Evolutionary conservation across 2,329 filamentous ascomycete species (phyloP).

Genomic region (Ustilaginoidea virens): DNA sequence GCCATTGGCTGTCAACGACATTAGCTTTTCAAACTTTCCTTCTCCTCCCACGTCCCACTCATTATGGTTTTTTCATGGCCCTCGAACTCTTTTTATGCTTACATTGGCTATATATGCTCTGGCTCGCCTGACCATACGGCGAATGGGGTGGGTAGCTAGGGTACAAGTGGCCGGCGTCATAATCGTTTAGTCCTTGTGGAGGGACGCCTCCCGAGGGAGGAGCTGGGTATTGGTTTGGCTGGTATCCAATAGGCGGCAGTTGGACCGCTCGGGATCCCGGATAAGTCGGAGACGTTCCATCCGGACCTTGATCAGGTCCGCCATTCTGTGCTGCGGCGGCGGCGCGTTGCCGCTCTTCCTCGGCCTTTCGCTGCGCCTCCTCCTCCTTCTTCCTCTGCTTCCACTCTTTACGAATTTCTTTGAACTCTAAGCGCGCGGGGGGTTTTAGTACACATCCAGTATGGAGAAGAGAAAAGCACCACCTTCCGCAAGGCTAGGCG

Average conservation of each 20-base stretch:
- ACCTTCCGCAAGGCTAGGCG: no score
- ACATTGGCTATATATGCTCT: constrained; percentile 47
- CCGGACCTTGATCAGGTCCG: constrained; percentile 26
- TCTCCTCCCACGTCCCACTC: no score
- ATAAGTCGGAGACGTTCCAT: constrained; percentile 34
- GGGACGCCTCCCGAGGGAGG: constrained; percentile 37
- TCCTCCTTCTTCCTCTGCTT: constrained; percentile 99
- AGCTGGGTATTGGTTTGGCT: constrained; percentile 50
- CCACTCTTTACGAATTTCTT: constrained; percentile 98
- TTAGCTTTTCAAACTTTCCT: no score
- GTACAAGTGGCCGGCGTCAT: constrained; percentile 38
- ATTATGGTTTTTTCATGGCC: neutral
- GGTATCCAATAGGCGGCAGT: constrained; percentile 62
- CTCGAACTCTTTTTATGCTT: no score
- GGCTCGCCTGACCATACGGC: constrained; percentile 39
- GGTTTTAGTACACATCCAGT: no score
- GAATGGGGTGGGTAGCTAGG: constrained; percentile 42
- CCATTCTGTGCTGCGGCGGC: constrained; percentile 26
- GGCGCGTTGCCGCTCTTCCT: constrained; percentile 64
- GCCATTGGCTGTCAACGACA: constrained; percentile 15
- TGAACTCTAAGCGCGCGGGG: constrained; percentile 60
- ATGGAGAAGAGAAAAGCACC: no score
- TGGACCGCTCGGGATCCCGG: constrained; percentile 44
- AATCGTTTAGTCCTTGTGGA: constrained; percentile 39
- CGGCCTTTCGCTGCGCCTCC: constrained; percentile 74